Evolutionary conservation across 2,329 filamentous ascomycete genomes (phyloP), one percentile per base, ranked within the genome.

Genomic region (Talaromyces piceae): DNA sequence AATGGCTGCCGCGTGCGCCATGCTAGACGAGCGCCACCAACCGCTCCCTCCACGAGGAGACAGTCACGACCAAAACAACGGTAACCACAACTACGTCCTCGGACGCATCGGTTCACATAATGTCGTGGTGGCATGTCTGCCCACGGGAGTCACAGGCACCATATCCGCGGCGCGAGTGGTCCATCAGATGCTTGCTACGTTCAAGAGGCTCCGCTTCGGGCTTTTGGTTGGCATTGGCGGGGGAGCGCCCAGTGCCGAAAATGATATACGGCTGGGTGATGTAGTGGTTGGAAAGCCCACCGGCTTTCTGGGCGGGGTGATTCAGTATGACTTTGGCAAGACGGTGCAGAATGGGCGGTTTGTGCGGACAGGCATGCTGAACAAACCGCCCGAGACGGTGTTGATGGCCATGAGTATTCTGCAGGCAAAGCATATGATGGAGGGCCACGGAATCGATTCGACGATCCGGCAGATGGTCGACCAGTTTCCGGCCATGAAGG

Each of bases 221-320:
- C 45, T 59, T 30, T 49, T 59, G 47, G 56, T 59, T 12, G 56
- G 56, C 5, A 52, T 59, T 39, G 58, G 58, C 6, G 58, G 56
- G 39, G 58, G 56, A 18, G 53, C 54, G 23, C 57, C 58, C 4
- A 30, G 53, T 27, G 41, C 41, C 7, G 18, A 20, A 55, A 55
- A 41, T 12, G 47, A 49, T 43, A 49, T 49, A 11, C 47, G 47
- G 4, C 37, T 49, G 25, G 47, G 47, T n/a, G 57, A 59, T 49
- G 53, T 59, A 9, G 57, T 58, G 13, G 45, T 59, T 26, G 57
- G 57, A 41, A 25, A 51, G 25, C 56, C 56, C 11, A 55, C 39
- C 1, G 37, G 27, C 12, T 26, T 23, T 25, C 39, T 45, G 6
- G 41, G 54, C 25, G 55, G 52, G 7, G 56, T 58, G 7, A 43